phyloP scores from a whole-genome alignment of 352 stramenopile species.

The Globisporangium radiosum region DNA sequence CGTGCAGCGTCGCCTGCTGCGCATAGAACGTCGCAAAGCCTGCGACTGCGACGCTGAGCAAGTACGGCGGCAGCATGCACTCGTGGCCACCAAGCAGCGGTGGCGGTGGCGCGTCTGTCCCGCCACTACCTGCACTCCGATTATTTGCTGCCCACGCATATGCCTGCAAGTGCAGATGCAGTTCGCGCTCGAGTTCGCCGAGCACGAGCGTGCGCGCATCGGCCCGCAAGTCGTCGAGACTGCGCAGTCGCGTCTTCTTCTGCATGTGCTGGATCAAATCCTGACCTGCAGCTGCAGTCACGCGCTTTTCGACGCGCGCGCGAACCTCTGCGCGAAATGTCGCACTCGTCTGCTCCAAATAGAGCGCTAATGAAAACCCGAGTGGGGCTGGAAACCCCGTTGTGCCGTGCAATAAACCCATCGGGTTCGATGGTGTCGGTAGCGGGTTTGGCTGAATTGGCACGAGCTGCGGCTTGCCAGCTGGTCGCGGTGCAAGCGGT shows the following conservation, averaged over 20 bases:
- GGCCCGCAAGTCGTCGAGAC: slow-evolving; percentile 54
- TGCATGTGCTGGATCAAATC: slow-evolving; percentile 80
- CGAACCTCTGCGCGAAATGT: slow-evolving; percentile 65
- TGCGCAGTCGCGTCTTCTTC: slow-evolving; percentile 74
- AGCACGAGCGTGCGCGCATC: slow-evolving; percentile 60
- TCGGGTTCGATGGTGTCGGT: slow-evolving; percentile 62
- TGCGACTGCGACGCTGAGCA: slow-evolving; percentile 49
- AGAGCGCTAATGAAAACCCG: slow-evolving; percentile 56
- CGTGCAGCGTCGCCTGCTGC: slow-evolving; percentile 36
- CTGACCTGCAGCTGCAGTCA: slow-evolving; percentile 61
- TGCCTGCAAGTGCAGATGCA: slow-evolving; percentile 67
- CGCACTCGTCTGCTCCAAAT: slow-evolving; percentile 66
- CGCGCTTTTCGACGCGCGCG: slow-evolving; percentile 67
- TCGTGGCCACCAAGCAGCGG: slow-evolving; percentile 7
- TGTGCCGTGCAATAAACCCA: slow-evolving; percentile 24
- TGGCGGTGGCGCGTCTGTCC: not conserved
- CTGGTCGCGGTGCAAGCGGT: slow-evolving; percentile 9
- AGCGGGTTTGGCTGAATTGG: slow-evolving; percentile 77
- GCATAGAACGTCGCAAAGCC: slow-evolving; percentile 56
- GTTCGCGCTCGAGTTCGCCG: slow-evolving; percentile 63
- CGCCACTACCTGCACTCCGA: not conserved
- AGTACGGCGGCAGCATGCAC: slow-evolving; percentile 37
- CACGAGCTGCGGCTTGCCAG: slow-evolving; percentile 38
- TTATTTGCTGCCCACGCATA: slow-evolving; percentile 52
- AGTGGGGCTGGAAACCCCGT: slow-evolving; percentile 7